Percentiles rank a stretch among this genome's conserved stretches.
Evolutionary conservation across 768 basidiomycete genomes (phyloP).

Genomic region (Lactarius evosmus): DNA sequence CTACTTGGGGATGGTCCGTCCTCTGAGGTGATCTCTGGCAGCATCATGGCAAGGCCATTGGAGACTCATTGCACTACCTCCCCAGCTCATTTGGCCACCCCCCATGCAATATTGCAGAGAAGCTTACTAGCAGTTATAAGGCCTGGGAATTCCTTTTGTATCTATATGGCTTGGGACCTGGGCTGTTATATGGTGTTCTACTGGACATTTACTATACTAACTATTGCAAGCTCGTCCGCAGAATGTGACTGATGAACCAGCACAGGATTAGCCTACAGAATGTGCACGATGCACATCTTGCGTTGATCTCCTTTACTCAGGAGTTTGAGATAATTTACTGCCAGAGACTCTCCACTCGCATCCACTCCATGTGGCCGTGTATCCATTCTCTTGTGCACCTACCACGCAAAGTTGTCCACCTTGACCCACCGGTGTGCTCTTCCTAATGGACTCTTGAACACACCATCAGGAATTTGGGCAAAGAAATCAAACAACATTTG

Average conservation of each 20-base stretch:
- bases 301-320: slow-evolving; percentile 31
- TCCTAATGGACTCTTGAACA: no score
- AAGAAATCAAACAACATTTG: background rate
- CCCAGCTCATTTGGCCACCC: slow-evolving; percentile 42
- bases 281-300: slow-evolving; percentile 29
- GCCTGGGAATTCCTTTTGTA: no score
- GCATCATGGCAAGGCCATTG: slow-evolving; percentile 38
- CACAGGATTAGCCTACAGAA: slow-evolving; percentile 18
- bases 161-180: no score
- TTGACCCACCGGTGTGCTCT: no score
- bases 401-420: no score
- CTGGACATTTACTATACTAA: slow-evolving; percentile 32
- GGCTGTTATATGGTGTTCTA: no score
- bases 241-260: slow-evolving; percentile 30
- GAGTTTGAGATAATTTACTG: slow-evolving; percentile 41
- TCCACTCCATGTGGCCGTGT: background rate
- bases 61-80: slow-evolving; percentile 34
- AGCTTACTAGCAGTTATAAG: no score
- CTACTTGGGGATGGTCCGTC: slow-evolving; percentile 36
- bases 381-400: no score
- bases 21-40: slow-evolving; percentile 34
- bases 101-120: no score
- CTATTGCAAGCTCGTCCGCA: slow-evolving; percentile 33
- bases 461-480: background rate
- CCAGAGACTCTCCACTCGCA: slow-evolving; percentile 26